A percentile compares a stretch with the other conserved stretches of the same genome.
Evolutionary conservation across 306 rosid species (phyloP).

Genomic region (Sophora flavescens): DNA sequence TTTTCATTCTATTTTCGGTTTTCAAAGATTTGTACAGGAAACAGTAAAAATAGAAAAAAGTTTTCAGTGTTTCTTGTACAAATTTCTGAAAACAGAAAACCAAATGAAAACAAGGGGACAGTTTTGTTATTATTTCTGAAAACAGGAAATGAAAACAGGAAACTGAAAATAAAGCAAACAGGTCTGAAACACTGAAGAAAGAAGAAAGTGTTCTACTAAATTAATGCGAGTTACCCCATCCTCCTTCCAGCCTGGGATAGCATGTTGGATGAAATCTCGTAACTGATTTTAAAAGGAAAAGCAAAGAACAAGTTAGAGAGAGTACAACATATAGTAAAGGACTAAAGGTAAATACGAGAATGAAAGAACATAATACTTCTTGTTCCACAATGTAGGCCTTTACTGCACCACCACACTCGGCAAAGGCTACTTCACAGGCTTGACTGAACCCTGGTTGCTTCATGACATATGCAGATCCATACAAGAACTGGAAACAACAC

Average conservation of each 20-base stretch:
- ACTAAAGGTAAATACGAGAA: slow-evolving; percentile 8
- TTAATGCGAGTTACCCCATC: slow-evolving; percentile 62
- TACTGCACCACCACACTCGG: slow-evolving; percentile 61
- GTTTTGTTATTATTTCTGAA: too few relatives aligned
- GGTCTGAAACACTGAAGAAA: slow-evolving; percentile 1
- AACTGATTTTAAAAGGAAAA: slow-evolving; percentile 59
- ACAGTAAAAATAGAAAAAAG: too few relatives aligned
- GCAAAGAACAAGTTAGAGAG: slow-evolving; percentile 42
- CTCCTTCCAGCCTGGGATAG: slow-evolving; percentile 59
- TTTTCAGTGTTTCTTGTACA: too few relatives aligned
- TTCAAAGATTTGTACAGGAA: too few relatives aligned
- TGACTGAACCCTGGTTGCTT: slow-evolving; percentile 69
- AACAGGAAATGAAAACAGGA: too few relatives aligned
- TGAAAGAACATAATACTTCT: slow-evolving; percentile 55
- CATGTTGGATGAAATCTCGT: slow-evolving; percentile 58
- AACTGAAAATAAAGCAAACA: too few relatives aligned
- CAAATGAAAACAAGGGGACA: too few relatives aligned
- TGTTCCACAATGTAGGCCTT: slow-evolving; percentile 58
- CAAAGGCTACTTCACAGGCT: slow-evolving; percentile 77
- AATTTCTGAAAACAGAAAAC: too few relatives aligned
- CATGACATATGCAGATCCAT: slow-evolving; percentile 70
- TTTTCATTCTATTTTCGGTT: too few relatives aligned
- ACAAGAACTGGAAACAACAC: slow-evolving; percentile 73
- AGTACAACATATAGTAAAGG: slow-evolving; percentile 23
- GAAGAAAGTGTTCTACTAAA: not conserved